Evolutionary conservation across 140 eudicot genomes (phyloP).

Genomic region (Flaveria floridana): DNA sequence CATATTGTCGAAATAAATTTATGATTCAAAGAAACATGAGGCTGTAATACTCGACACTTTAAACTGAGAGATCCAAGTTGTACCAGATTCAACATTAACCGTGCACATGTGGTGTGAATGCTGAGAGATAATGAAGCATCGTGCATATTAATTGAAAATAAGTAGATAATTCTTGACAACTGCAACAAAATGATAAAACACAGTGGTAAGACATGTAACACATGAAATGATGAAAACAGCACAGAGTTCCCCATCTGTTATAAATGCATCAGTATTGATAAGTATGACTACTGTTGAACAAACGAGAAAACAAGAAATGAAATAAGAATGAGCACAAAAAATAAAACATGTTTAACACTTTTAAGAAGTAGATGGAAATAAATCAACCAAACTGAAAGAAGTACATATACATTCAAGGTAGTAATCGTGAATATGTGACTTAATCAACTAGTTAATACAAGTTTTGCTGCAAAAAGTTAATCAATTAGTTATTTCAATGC

Average conservation of each 20-base stretch:
- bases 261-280: conserved; percentile 10
- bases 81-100: conserved; percentile 95
- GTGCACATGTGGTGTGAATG: conserved; percentile 98
- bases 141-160: conserved; percentile 98
- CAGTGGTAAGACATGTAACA: conserved; percentile 9
- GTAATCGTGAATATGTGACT: neutral
- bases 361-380: neutral
- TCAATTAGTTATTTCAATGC: neutral
- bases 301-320: conserved; percentile 5
- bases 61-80: conserved; percentile 25
- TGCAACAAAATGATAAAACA: conserved; percentile 44
- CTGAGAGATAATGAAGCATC: conserved; percentile 96
- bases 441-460: conserved; percentile 1
- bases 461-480: neutral
- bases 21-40: conserved; percentile 14
- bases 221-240: conserved; percentile 17
- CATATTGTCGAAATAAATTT: conserved; percentile 5
- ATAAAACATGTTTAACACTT: neutral
- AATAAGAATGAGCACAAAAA: conserved; percentile 10
- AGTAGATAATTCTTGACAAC: conserved; percentile 88
- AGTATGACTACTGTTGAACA: neutral
- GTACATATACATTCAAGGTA: conserved; percentile 8
- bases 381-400: conserved; percentile 10
- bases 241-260: neutral
- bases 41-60: conserved; percentile 1